Conservation (phyloP, 495 filamentous ascomycete species). For the Pseudoneurospora amorphoporcata region DNA sequence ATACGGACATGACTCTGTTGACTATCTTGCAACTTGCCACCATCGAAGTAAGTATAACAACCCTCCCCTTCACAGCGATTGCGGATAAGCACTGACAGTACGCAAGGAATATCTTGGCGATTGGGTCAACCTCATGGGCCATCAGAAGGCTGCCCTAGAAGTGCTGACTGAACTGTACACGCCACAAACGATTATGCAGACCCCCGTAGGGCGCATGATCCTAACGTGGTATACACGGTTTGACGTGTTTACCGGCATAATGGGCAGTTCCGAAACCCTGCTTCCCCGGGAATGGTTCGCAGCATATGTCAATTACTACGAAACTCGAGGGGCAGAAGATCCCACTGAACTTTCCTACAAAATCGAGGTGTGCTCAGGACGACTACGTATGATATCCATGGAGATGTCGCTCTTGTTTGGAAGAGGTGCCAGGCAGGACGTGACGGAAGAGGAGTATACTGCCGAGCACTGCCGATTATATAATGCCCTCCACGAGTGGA, state of each 20-base stretch:
- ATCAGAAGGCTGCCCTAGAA: constrained; percentile 81
- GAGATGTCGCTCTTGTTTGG: constrained; percentile 77
- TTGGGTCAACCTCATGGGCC: constrained; percentile 83
- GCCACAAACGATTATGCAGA: constrained; percentile 63
- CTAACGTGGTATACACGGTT: constrained; percentile 84
- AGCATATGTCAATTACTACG: constrained; percentile 50
- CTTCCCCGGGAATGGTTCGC: constrained; percentile 76
- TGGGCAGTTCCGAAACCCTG: constrained; percentile 67
- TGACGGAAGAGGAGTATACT: constrained; percentile 56
- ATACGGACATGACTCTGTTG: constrained; percentile 65
- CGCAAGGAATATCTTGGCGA: constrained; percentile 85
- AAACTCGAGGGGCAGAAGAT: constrained; percentile 43
- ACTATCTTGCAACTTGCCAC: constrained; percentile 88
- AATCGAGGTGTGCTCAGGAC: constrained; percentile 52
- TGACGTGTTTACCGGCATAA: constrained; percentile 72
- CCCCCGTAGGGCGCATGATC: constrained; percentile 56
- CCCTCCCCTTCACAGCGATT: not conserved
- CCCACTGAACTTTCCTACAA: constrained; percentile 56
- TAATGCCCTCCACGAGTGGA: constrained; percentile 45
- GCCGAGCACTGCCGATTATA: constrained; percentile 48
- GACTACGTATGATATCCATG: constrained; percentile 61
- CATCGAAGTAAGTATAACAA: constrained; percentile 60
- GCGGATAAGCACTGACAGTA: constrained; percentile 6
- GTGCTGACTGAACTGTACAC: constrained; percentile 70
- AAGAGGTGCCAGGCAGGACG: constrained; percentile 48